phyloP scores from a whole-genome alignment of 305 asterid species.

The Fraxinus angustifolia region DNA sequence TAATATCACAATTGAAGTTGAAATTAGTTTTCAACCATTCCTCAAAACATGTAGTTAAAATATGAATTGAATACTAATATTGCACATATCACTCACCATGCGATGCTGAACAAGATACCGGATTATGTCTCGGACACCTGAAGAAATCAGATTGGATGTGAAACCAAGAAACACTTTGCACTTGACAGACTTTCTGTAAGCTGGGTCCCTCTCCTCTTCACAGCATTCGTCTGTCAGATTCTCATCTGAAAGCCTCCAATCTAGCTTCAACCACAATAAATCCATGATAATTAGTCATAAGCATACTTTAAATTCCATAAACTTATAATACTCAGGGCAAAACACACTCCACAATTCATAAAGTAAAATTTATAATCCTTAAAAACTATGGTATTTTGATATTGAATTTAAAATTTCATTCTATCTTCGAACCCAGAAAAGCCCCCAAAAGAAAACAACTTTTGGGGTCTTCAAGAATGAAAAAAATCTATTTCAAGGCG shows the following conservation, averaged over 20 bases:
- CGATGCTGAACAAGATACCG: conserved; percentile 78
- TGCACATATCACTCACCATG: conserved; percentile 56
- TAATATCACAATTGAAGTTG: not conserved
- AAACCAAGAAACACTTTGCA: conserved; percentile 91
- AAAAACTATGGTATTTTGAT: not conserved
- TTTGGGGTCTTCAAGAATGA: not conserved
- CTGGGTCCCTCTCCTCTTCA: conserved; percentile 57
- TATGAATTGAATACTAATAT: not conserved
- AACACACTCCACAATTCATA: not conserved
- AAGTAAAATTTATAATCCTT: not conserved
- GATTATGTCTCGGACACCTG: conserved; percentile 78
- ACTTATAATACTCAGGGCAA: not conserved
- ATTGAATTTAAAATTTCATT: not conserved
- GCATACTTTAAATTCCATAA: conserved; percentile 11
- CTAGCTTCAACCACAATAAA: conserved; percentile 60
- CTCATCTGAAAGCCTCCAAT: conserved; percentile 95
- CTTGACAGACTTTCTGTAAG: conserved; percentile 60
- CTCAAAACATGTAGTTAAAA: not conserved
- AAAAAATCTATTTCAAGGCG: not conserved
- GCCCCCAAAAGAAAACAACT: not conserved
- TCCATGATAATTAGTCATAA: conserved; percentile 16
- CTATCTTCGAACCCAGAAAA: not conserved
- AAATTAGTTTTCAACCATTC: conserved; percentile 1
- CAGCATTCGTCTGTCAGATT: conserved; percentile 54
- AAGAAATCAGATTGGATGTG: conserved; percentile 88